These are phyloP conservation scores for Gynandropsis gynandra DNA, from an alignment of 345 rosid species.

Conservation along the genomic window DNA sequence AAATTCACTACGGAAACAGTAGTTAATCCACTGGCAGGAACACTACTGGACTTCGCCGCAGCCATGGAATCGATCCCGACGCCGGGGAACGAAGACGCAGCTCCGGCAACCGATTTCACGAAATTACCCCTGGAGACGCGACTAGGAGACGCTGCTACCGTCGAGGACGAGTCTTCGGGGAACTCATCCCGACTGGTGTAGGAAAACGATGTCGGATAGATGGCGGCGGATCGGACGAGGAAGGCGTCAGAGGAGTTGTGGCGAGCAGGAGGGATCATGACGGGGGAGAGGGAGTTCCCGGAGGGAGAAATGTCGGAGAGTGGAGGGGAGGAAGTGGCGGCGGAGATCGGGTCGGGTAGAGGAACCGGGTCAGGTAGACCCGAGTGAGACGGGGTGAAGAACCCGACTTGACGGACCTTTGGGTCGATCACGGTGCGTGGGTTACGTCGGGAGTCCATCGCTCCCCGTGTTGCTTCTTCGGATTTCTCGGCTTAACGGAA, in stretches of 20 bases:
- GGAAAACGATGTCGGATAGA: constrained; percentile 38
- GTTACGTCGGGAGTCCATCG: constrained; percentile 73
- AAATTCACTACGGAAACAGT: constrained; percentile 61
- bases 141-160: constrained; percentile 34
- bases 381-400: constrained; percentile 45
- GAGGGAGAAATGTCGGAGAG: constrained; percentile 43
- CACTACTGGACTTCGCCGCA: constrained; percentile 47
- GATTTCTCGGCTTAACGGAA: constrained; percentile 15
- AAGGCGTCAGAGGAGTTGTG: constrained; percentile 48
- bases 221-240: constrained; percentile 27
- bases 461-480: not conserved
- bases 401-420: constrained; percentile 81
- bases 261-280: constrained; percentile 85
- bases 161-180: constrained; percentile 28
- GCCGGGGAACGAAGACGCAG: constrained; percentile 34
- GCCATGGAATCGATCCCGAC: constrained; percentile 34
- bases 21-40: constrained; percentile 57
- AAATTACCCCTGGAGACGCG: constrained; percentile 34
- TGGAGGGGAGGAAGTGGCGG: constrained; percentile 26
- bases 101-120: constrained; percentile 22
- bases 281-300: constrained; percentile 67
- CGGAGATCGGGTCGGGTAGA: too few relatives aligned
- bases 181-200: constrained; percentile 28
- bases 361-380: constrained; percentile 31
- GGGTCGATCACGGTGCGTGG: constrained; percentile 75